Percentiles rank a stretch among this genome's conserved stretches.
These are phyloP conservation scores for Marasmius tenuissimus DNA, from an alignment of 1,284 basidiomycete genomes.

Conservation along the genomic window DNA sequence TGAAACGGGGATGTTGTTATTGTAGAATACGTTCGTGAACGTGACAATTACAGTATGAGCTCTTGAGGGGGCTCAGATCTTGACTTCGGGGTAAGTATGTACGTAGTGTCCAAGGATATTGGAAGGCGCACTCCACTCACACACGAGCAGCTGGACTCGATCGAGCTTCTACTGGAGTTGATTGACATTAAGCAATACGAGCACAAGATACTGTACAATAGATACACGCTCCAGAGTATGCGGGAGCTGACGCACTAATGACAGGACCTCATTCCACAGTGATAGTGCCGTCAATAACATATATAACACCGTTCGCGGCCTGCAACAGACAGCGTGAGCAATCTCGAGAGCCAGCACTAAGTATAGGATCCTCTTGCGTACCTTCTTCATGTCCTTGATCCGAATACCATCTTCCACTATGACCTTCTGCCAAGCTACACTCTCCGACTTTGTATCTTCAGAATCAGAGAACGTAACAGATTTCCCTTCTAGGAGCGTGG, in stretches of 20 bases:
- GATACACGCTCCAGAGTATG: no score
- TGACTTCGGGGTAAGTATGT: no score
- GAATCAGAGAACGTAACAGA: conserved; percentile 49
- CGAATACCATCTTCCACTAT: conserved; percentile 51
- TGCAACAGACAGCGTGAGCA: conserved; percentile 25
- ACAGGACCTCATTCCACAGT: neutral
- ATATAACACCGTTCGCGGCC: conserved; percentile 71
- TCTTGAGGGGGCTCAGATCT: no score
- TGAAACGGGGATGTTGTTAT: neutral
- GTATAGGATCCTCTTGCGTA: conserved; percentile 23
- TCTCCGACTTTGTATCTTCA: conserved; percentile 31
- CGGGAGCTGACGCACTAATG: no score
- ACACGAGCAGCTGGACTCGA: no score
- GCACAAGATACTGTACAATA: no score
- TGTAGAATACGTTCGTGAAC: no score
- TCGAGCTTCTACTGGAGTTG: no score
- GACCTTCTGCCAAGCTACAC: conserved; percentile 57
- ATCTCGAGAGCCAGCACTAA: neutral
- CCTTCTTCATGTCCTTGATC: conserved; percentile 59
- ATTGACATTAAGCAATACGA: no score
- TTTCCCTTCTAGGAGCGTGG: conserved; percentile 57
- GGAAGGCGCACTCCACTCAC: no score
- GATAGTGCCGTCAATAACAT: conserved; percentile 68
- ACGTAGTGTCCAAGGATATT: no score
- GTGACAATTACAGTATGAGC: no score